These are phyloP conservation scores for Solanum infundibuliforme DNA, from an alignment of 257 asterid species.

Conservation along the genomic window DNA sequence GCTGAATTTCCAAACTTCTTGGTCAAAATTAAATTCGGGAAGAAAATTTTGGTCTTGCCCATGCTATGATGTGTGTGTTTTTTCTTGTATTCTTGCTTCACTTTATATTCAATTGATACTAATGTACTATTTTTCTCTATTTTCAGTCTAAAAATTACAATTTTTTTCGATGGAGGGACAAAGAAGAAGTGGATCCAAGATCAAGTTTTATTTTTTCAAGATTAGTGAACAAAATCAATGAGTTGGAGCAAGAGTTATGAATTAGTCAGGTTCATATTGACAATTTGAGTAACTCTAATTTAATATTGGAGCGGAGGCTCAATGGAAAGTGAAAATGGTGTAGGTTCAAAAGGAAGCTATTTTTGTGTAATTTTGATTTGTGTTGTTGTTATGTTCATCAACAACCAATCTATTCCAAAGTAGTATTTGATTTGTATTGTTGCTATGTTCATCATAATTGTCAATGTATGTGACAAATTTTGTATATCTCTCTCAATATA, in stretches of 20 bases:
- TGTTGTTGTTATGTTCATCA: not conserved
- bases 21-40: too few species aligned
- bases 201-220: not conserved
- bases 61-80: not conserved
- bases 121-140: too few species aligned
- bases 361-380: not conserved
- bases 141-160: too few species aligned
- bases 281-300: not conserved
- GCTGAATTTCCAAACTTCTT: too few species aligned
- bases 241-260: not conserved
- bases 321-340: not conserved
- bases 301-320: not conserved
- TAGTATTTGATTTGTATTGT: not conserved
- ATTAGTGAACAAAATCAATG: not conserved
- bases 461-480: not conserved
- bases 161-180: too few species aligned
- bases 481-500: too few species aligned
- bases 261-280: not conserved
- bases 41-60: too few species aligned
- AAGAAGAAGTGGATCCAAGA: too few species aligned
- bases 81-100: not conserved
- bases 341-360: not conserved
- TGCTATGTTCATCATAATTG: not conserved
- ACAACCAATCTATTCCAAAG: not conserved
- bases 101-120: not conserved